These are phyloP conservation scores for Backusella parvicylindrica DNA, from an alignment of 192 early-diverging fungal species.

Conservation along the genomic window DNA sequence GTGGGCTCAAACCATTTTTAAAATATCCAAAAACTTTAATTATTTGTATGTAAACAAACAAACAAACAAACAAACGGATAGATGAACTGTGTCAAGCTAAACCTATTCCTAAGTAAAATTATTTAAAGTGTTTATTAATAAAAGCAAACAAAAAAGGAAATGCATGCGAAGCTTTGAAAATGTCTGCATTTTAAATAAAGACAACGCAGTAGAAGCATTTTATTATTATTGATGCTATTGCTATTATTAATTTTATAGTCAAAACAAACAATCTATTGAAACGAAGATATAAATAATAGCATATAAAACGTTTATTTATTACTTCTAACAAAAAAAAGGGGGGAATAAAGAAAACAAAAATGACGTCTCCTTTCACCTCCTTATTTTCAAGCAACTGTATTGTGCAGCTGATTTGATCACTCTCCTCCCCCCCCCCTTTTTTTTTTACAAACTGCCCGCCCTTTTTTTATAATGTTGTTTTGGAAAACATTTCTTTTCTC, in stretches of 20 bases:
- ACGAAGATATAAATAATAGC: background rate
- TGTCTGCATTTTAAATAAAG: too few relatives aligned
- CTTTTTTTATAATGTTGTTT: conserved; percentile 7
- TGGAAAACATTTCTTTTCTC: background rate
- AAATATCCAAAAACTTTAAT: too few relatives aligned
- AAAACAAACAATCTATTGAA: background rate
- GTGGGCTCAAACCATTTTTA: too few relatives aligned
- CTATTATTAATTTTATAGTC: background rate
- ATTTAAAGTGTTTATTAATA: too few relatives aligned
- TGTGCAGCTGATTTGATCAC: background rate
- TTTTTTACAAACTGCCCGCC: background rate
- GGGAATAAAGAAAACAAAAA: background rate
- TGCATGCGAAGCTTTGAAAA: too few relatives aligned
- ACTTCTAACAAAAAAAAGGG: background rate
- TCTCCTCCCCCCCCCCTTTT: conserved; percentile 1
- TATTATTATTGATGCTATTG: too few relatives aligned
- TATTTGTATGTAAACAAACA: too few relatives aligned
- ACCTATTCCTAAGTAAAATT: too few relatives aligned
- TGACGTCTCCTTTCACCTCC: background rate
- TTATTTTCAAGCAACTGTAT: background rate
- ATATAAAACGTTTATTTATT: background rate
- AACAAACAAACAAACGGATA: too few relatives aligned
- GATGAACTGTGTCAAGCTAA: too few relatives aligned
- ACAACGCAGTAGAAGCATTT: too few relatives aligned
- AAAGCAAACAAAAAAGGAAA: too few relatives aligned